Evolutionary conservation across 2,329 filamentous ascomycete genomes (phyloP), one percentile per base, ranked within the genome.

Genomic region (Fusarium ramigenum): DNA sequence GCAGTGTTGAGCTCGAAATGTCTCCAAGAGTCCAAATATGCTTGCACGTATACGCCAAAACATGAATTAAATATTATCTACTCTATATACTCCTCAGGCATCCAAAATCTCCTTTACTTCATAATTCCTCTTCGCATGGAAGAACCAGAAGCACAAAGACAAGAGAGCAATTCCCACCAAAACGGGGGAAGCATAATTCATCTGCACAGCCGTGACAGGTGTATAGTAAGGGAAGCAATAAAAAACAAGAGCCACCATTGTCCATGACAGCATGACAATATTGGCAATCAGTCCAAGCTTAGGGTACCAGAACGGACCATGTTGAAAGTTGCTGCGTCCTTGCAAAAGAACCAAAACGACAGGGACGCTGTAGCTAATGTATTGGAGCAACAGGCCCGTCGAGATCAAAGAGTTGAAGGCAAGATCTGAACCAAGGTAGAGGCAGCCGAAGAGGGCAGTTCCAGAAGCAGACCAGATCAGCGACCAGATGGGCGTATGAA

Each of bases 401-500:
- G 63, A 57, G 21, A 66, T 65, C 5, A 65, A 18, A 21, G 60
- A 65, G 23, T 66, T 65, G 2, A 66, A 66, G 5, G 60, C 63
- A 2, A 65, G 14, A 6, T 65, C 60, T 0, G 63, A 66, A 6
- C 40, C 63, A 10, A 65, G 60, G 15, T 66, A 65, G 5, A 66
- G 42, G 6, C 49, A 66, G 4, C 60, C 42, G 15, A 66, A 58
- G 14, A 65, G 54, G 5, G 60, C 42, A 25, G 60, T 65, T 4
- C 28, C 36, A 10, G 63, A 42, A 9, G 60, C 60, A 4, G 42
- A 65, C 36, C 34, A 57, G 12, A 65, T 42, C 21, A 65, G 10
- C 4, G 42, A 65, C 63, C 63, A 65, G 18, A 49, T 36, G 4
- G 36, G 60, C 1, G 60, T 66, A 5, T 65, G 42, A 23, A 58